phyloP scores from a whole-genome alignment of 139 green algal genomes.

The Coccomyxa sp. region DNA sequence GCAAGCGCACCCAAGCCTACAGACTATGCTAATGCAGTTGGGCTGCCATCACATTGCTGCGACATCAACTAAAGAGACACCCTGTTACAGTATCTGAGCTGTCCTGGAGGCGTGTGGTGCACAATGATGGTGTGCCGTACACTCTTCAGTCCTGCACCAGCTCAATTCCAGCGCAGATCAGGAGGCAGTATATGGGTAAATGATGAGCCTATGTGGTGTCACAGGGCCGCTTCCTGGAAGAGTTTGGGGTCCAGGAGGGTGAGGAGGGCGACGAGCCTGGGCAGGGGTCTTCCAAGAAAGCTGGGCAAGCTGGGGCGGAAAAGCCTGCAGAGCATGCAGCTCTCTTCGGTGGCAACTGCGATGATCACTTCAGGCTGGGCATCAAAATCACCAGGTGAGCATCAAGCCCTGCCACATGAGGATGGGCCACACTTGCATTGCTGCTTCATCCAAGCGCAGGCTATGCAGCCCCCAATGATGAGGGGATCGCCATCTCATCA shows the following conservation, averaged over 20 bases:
- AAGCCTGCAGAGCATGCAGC: conserved; percentile 79
- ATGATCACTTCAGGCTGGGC: conserved; percentile 94
- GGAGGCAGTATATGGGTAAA: too few species aligned
- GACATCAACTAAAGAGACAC: too few species aligned
- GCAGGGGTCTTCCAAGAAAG: conserved; percentile 25
- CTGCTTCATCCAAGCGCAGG: too few species aligned
- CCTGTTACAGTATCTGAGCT: background rate
- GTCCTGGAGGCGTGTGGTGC: background rate
- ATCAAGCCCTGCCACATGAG: too few species aligned
- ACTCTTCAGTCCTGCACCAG: too few species aligned
- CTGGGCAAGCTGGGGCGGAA: conserved; percentile 8
- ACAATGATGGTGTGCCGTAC: background rate
- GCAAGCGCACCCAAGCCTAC: too few species aligned
- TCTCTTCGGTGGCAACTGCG: conserved; percentile 86
- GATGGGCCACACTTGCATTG: too few species aligned
- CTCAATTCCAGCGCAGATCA: too few species aligned
- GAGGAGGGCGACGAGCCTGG: conserved; percentile 5
- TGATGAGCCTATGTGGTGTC: too few species aligned
- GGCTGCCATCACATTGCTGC: background rate
- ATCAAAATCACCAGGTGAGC: conserved; percentile 83
- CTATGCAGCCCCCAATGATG: too few species aligned
- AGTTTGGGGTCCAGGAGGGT: conserved; percentile 6
- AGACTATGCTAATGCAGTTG: conserved; percentile 27
- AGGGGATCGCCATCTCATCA: too few species aligned
- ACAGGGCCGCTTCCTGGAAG: conserved; percentile 8